Evolutionary conservation across 768 basidiomycete genomes (phyloP).

Genomic region (Pisolithus tinctorius): DNA sequence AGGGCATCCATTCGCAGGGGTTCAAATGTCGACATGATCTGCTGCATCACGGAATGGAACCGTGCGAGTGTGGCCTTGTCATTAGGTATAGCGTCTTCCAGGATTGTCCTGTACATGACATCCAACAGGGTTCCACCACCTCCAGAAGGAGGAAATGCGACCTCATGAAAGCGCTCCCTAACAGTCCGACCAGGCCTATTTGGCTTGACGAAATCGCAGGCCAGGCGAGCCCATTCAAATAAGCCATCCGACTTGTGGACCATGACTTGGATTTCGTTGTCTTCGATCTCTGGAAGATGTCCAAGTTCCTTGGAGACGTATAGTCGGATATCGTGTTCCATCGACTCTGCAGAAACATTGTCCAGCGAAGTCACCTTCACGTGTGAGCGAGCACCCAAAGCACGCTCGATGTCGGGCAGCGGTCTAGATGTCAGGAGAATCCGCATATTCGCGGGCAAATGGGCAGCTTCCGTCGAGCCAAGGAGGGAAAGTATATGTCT

Average conservation of each 20-base stretch:
- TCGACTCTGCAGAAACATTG: not conserved
- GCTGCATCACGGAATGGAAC: not conserved
- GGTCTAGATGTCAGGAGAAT: not conserved
- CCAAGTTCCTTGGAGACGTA: not conserved
- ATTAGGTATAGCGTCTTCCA: not conserved
- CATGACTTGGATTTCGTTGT: conserved; percentile 1
- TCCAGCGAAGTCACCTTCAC: not conserved
- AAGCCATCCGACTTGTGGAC: conserved; percentile 4
- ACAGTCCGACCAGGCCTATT: not conserved
- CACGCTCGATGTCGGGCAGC: not conserved
- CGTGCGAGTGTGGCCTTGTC: not conserved
- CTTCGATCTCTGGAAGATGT: not conserved
- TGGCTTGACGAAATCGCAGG: conserved; percentile 1
- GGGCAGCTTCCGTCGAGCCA: not conserved
- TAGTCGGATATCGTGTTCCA: not conserved
- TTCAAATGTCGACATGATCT: not conserved
- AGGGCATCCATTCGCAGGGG: not conserved
- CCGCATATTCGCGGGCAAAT: not conserved
- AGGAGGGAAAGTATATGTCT: not conserved
- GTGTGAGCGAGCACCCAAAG: not conserved
- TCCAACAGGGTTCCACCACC: not conserved
- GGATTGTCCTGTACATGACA: not conserved
- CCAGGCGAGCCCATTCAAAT: conserved; percentile 1
- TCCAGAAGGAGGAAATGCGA: not conserved
- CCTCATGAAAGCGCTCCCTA: not conserved